phyloP scores from a whole-genome alignment of 257 asterid genomes.

The Solanum chilense region DNA sequence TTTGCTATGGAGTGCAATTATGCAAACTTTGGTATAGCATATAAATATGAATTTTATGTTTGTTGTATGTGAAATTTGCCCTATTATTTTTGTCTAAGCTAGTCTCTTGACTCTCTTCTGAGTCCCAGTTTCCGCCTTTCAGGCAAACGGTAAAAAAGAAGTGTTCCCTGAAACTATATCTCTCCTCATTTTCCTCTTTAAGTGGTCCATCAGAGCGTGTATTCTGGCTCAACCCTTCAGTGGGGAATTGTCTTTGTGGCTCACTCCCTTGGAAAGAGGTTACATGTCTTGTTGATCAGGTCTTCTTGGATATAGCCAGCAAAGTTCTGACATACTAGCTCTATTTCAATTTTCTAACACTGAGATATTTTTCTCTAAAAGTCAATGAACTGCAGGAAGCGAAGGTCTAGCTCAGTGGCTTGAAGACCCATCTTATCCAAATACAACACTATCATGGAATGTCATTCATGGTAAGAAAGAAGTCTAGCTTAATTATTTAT shows the following conservation, averaged over 20 bases:
- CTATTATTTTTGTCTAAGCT: background rate
- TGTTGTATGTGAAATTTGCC: too few species aligned
- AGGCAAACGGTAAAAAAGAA: background rate
- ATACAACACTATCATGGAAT: slow-evolving; percentile 49
- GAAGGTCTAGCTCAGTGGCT: slow-evolving; percentile 60
- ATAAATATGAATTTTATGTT: too few species aligned
- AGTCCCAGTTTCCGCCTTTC: background rate
- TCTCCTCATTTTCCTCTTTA: background rate
- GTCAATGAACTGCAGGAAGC: slow-evolving; percentile 32
- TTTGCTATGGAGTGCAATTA: too few species aligned
- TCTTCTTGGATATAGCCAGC: background rate
- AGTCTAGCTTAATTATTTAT: background rate
- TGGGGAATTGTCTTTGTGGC: background rate
- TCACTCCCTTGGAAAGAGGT: background rate
- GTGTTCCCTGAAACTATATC: background rate
- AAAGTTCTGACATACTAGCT: background rate
- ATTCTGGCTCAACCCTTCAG: background rate
- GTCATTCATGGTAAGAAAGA: slow-evolving; percentile 50
- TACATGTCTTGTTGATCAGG: background rate
- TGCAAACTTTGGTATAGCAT: too few species aligned
- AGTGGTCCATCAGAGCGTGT: background rate
- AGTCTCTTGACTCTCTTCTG: background rate
- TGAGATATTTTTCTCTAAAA: slow-evolving; percentile 10
- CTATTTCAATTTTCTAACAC: background rate
- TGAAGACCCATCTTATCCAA: slow-evolving; percentile 57